Evolutionary conservation across 2,329 filamentous ascomycete genomes (phyloP).

Genomic region (Venturia aucupariae): DNA sequence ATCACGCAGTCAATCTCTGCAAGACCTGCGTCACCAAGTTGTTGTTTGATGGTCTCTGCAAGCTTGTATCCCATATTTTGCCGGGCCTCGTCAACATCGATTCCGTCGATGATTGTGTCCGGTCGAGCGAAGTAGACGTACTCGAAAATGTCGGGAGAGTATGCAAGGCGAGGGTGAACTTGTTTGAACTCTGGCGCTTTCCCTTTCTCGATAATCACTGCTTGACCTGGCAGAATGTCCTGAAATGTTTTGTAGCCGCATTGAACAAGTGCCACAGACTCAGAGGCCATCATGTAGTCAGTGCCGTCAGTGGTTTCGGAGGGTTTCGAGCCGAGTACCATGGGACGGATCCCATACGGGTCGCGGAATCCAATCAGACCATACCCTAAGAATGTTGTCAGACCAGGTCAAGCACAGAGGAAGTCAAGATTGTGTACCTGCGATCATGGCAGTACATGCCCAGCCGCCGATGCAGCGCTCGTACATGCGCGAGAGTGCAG

Average conservation of each 20-base stretch:
- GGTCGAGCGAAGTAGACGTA: constrained; percentile 81
- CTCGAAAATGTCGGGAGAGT: constrained; percentile 81
- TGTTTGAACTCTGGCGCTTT: constrained; percentile 64
- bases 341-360: constrained; percentile 70
- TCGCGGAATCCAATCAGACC: constrained; percentile 75
- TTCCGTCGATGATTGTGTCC: constrained; percentile 76
- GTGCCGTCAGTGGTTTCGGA: constrained; percentile 55
- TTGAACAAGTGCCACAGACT: constrained; percentile 74
- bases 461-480: constrained; percentile 63
- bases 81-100: constrained; percentile 73
- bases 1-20: constrained; percentile 76
- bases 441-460: constrained; percentile 74
- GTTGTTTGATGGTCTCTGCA: constrained; percentile 59
- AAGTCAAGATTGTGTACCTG: constrained; percentile 39
- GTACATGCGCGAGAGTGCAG: constrained; percentile 63
- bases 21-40: constrained; percentile 59
- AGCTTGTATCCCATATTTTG: constrained; percentile 81
- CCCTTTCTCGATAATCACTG: constrained; percentile 77
- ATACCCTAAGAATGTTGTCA: constrained; percentile 42
- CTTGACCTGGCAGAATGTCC: constrained; percentile 75
- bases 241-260: constrained; percentile 68
- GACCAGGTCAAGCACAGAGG: background rate
- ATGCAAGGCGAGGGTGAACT: constrained; percentile 57
- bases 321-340: constrained; percentile 66
- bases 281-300: constrained; percentile 88